A percentile compares a stretch with the other conserved stretches of the same genome.
These are phyloP conservation scores for Phytophthora cactorum DNA, from an alignment of 352 stramenopile species.

Conservation along the genomic window DNA sequence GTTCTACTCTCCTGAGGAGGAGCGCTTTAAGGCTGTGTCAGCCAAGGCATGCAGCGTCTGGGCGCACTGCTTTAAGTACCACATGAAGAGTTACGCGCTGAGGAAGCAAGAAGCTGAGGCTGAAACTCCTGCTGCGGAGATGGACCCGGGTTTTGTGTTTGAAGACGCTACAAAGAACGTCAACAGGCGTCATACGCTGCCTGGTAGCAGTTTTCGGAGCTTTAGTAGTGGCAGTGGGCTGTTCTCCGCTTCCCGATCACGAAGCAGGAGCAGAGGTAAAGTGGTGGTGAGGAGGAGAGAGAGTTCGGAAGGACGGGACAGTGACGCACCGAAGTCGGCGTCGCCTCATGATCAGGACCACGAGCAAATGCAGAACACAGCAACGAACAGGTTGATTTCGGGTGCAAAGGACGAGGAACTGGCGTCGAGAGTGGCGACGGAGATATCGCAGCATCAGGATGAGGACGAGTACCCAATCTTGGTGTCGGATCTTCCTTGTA, in stretches of 20 bases:
- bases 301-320: constrained; percentile 7
- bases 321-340: constrained; percentile 1
- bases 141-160: constrained; percentile 55
- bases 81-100: constrained; percentile 59
- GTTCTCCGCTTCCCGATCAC: constrained; percentile 11
- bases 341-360: constrained; percentile 10
- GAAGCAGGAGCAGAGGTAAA: constrained; percentile 18
- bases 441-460: constrained; percentile 12
- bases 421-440: constrained; percentile 3
- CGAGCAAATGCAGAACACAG: not conserved
- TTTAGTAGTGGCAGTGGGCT: constrained; percentile 13
- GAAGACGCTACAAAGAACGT: constrained; percentile 33
- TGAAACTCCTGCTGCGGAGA: not conserved
- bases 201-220: constrained; percentile 19
- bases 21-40: constrained; percentile 55
- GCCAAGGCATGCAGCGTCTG: constrained; percentile 53
- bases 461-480: constrained; percentile 3
- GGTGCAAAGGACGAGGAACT: constrained; percentile 13
- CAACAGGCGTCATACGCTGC: constrained; percentile 31
- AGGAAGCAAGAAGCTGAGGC: constrained; percentile 6
- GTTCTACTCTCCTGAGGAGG: constrained; percentile 48
- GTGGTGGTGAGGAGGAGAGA: constrained; percentile 21
- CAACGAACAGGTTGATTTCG: constrained; percentile 2
- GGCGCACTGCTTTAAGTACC: constrained; percentile 70
- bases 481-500: constrained; percentile 16